Base-by-base conservation (phyloP, 2,329 filamentous ascomycete species). In the Remersonia thermophila region DNA sequence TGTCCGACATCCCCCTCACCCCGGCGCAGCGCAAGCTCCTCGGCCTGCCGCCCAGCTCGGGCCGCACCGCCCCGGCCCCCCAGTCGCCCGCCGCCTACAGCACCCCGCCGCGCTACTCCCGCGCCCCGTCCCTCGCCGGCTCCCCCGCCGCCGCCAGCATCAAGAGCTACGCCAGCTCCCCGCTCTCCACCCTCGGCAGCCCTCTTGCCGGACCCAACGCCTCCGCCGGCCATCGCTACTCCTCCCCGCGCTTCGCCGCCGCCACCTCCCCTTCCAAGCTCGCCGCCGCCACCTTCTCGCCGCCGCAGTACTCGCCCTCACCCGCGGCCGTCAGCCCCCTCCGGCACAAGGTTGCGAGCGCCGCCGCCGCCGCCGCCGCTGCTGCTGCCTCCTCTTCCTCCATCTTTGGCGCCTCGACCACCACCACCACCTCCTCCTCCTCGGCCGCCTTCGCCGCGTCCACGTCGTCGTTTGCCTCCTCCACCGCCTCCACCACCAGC, bases 1-100 rank as follows among this genome's bases (percentile, higher is more conserved):
- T 95, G 44, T 67, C 77, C 57, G 91, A 98, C 56, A 93, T 98
- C 34, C 77, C 89, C 42, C 71, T 98, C 47, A 95, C 89, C 1
- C 79, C 83, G n/a, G 77, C 78, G 10, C 91, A 96, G 63, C 81
- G 89, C 42, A 71, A 78, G 45, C 71, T 94, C 11, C 74, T 98
- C 35, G 87, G 86, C 32, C 73, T 98, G 3, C 72, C 80, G 27
- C 79, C 84, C 3, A 73, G 69, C 40, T 67, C 69, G 3, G 59
- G 63, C 2, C 64, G 72, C 3, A 71, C 80, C 0, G 81, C 79
- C 0, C 79, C 84, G 2, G 69, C 72, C 36, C 20, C 20, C 20
- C 5, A 23, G 5, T 23, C 20, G 5, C 20, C 20, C 20, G 77
- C 80, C 29, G 72, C 73, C 39, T 93, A 83, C 58, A 77, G 80